A percentile compares a stretch with the other conserved stretches of the same genome.
Evolutionary conservation across 2,329 filamentous ascomycete species (phyloP).

Genomic region (Fusarium zealandicum): DNA sequence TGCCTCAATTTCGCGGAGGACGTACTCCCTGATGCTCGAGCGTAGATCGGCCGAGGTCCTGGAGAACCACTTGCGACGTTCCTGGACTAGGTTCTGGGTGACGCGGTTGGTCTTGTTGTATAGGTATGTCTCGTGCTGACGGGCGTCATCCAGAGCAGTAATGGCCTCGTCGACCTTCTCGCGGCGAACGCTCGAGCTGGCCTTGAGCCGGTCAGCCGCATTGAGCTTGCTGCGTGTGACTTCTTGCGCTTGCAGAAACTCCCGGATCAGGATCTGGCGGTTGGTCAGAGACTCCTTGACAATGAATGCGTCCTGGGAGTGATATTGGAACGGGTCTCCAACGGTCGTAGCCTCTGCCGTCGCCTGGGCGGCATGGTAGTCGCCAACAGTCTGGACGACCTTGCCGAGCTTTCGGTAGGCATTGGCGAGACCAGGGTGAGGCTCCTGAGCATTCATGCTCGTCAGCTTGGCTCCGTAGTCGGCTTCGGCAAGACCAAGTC

Average conservation of each 20-base stretch:
- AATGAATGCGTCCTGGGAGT: conserved; percentile 94
- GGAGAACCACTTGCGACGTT: conserved; percentile 90
- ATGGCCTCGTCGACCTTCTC: conserved; percentile 99
- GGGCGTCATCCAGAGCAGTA: conserved; percentile 84
- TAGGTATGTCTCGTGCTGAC: conserved; percentile 80
- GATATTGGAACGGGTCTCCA: conserved; percentile 91
- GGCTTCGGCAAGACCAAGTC: conserved; percentile 87
- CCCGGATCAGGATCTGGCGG: conserved; percentile 92
- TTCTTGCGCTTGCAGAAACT: conserved; percentile 91
- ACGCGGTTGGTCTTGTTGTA: conserved; percentile 87
- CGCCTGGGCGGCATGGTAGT: conserved; percentile 95
- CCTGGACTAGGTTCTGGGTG: conserved; percentile 84
- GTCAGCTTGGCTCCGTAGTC: conserved; percentile 92
- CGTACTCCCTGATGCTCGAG: conserved; percentile 86
- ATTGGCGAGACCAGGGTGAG: conserved; percentile 83
- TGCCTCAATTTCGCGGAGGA: conserved; percentile 92
- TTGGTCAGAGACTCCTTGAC: conserved; percentile 99
- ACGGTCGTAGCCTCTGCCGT: conserved; percentile 96
- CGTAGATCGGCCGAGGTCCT: conserved; percentile 86
- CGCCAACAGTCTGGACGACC: conserved; percentile 89
- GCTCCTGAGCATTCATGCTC: conserved; percentile 87
- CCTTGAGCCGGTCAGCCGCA: conserved; percentile 87
- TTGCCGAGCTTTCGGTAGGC: conserved; percentile 96
- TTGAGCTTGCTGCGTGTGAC: conserved; percentile 80
- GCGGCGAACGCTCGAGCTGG: conserved; percentile 82